Conservation (phyloP, 441 rosid genomes). For the Codiaeum variegatum region DNA sequence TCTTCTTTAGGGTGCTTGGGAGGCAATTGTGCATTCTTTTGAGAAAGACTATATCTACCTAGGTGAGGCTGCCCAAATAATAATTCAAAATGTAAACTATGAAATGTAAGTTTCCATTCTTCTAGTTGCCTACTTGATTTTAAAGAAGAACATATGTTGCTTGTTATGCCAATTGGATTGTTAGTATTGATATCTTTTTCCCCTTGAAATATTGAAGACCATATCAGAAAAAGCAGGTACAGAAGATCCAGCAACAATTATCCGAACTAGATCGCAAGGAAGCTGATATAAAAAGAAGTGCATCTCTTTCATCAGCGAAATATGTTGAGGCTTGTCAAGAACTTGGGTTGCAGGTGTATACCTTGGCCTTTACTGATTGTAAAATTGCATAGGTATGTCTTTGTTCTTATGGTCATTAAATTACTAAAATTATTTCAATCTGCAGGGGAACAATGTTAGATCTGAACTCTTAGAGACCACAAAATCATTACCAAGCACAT, state of each 20-base stretch:
- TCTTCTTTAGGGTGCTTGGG: slow-evolving; percentile 77
- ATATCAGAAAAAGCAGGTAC: slow-evolving; percentile 91
- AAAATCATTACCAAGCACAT: slow-evolving; percentile 76
- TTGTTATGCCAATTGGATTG: slow-evolving; percentile 9
- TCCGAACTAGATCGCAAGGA: slow-evolving; percentile 92
- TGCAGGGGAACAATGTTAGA: slow-evolving; percentile 88
- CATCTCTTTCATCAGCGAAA: slow-evolving; percentile 74
- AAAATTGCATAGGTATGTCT: slow-evolving; percentile 13
- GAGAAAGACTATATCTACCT: slow-evolving; percentile 89
- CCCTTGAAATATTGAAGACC: slow-evolving; percentile 49
- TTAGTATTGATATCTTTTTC: slow-evolving; percentile 12
- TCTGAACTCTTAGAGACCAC: slow-evolving; percentile 90
- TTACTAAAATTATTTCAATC: slow-evolving; percentile 11
- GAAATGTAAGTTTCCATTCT: slow-evolving; percentile 67
- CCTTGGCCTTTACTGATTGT: slow-evolving; percentile 15
- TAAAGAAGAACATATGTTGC: background rate
- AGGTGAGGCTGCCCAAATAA: slow-evolving; percentile 93
- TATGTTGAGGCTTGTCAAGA: slow-evolving; percentile 92
- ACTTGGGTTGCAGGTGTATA: slow-evolving; percentile 85
- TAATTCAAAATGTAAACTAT: slow-evolving; percentile 82
- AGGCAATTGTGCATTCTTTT: slow-evolving; percentile 67
- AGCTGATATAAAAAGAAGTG: slow-evolving; percentile 84
- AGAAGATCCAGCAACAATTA: slow-evolving; percentile 87
- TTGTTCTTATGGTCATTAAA: slow-evolving; percentile 15
- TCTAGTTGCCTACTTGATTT: slow-evolving; percentile 11